Conservation (phyloP, 805 yeast species). For the Peterozyma toletana region DNA sequence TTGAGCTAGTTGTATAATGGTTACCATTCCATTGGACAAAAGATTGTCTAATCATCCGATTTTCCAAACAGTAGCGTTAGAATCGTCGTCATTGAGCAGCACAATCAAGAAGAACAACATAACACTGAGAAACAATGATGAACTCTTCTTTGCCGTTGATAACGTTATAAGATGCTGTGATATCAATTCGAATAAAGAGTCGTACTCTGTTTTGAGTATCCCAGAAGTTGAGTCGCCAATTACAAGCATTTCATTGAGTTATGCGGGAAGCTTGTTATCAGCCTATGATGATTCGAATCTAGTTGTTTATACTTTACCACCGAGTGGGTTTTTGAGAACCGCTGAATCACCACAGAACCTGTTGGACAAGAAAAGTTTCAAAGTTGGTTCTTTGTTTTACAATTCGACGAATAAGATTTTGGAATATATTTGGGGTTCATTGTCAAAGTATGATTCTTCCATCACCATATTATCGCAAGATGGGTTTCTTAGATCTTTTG, state of each 20-base stretch:
- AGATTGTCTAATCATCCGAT: slow-evolving; percentile 1
- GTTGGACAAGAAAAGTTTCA: background rate
- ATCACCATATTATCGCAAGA: slow-evolving; percentile 33
- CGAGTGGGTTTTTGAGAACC: slow-evolving; percentile 8
- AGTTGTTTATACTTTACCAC: slow-evolving; percentile 18
- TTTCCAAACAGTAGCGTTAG: background rate
- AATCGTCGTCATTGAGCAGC: background rate
- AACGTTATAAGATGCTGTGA: slow-evolving; percentile 24
- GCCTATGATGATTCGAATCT: slow-evolving; percentile 16
- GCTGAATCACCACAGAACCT: background rate
- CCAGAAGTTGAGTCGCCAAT: slow-evolving; percentile 14
- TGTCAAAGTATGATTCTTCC: slow-evolving; percentile 33
- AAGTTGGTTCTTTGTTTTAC: slow-evolving; percentile 1
- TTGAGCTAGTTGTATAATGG: no score
- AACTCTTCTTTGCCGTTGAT: slow-evolving; percentile 23
- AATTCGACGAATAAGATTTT: slow-evolving; percentile 16
- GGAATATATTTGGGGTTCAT: slow-evolving; percentile 36
- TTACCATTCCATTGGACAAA: no score
- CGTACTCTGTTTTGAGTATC: slow-evolving; percentile 17
- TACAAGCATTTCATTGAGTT: slow-evolving; percentile 17
- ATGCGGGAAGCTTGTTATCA: slow-evolving; percentile 23
- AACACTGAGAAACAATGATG: slow-evolving; percentile 9
- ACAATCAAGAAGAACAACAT: background rate
- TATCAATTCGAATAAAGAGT: slow-evolving; percentile 14
- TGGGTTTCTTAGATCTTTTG: slow-evolving; percentile 25